Percentiles rank a stretch among this genome's conserved stretches.
Conservation (phyloP, 2,329 filamentous ascomycete genomes). For the Ascochyta rabiei region DNA sequence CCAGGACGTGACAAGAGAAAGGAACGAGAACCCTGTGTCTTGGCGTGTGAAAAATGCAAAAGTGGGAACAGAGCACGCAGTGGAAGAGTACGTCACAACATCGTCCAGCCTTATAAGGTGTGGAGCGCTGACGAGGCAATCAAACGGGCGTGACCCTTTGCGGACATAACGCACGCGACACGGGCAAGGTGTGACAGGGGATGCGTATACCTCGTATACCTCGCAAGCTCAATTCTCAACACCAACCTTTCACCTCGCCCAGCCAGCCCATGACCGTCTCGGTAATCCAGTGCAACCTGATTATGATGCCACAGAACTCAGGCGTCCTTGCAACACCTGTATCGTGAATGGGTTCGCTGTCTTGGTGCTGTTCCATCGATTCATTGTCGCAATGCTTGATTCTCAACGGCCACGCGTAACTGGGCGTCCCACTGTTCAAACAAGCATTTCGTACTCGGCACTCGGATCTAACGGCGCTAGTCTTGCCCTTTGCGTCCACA, state of each 20-base stretch:
- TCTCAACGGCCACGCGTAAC: constrained; percentile 23
- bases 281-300: not conserved
- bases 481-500: not conserved
- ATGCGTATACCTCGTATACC: constrained; percentile 16
- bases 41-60: not conserved
- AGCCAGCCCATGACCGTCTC: not conserved
- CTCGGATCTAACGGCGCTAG: constrained; percentile 13
- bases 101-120: not conserved
- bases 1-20: not conserved
- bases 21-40: not conserved
- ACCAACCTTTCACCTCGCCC: not conserved
- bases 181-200: not conserved
- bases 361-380: constrained; percentile 12
- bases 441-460: constrained; percentile 17
- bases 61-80: constrained; percentile 2
- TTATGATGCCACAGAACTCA: not conserved
- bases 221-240: not conserved
- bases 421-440: constrained; percentile 17
- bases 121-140: constrained; percentile 16
- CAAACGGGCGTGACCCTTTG: constrained; percentile 1
- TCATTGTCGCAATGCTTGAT: constrained; percentile 22
- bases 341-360: constrained; percentile 2
- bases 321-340: not conserved
- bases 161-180: constrained; percentile 13
- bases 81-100: constrained; percentile 13